Evolutionary conservation across 1,139 yeast species (phyloP), one percentile per base, ranked within the genome.

Genomic region (Yamadazyma mexicana): DNA sequence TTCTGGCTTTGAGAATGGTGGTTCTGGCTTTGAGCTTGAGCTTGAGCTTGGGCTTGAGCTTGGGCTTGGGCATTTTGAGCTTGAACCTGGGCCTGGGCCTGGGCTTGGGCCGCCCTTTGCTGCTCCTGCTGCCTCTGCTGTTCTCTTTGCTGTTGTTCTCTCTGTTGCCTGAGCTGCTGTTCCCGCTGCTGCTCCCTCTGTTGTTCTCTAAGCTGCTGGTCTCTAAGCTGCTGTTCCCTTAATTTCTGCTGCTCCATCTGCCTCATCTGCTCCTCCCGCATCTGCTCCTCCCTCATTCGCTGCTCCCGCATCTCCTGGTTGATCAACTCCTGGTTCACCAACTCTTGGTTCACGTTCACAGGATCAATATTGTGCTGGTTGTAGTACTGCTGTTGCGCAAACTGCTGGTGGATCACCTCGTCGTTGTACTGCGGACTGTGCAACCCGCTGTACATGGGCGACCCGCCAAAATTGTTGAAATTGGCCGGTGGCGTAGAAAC

Each of bases 401-500:
- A 43, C 34, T 47, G 48, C 39, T 45, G 50, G 26, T 49, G 50
- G 18, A 45, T 46, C 17, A 50, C 40, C 27, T 50, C 49, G 24
- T 51, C 54, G 31, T 48, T 48, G 25, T 49, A 49, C 51, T 25
- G 66, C 51, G 39, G 56, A 46, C 31, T 22, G 16, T 23, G 18
- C 7, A 16, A 10, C n/a, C 29, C 33, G 17, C n/a, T 17, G 26
- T 25, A 33, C 15, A 17, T 4, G 4, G 38, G 38, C 12, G 33
- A 28, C n/a, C 17, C 28, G 16, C n/a, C n/a, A n/a, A 16, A 17
- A n/a, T 14, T 22, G 14, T 14, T 23, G 29, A 41, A 25, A 51
- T 48, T 7, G 62, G 59, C 28, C 52, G 54, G 22, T 61, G 54
- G 38, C 24, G 32, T 24, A 23, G 18, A 27, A 8, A 34, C 20